Base-by-base conservation (phyloP, 495 filamentous ascomycete species). In the Penicillium tannophilum region DNA sequence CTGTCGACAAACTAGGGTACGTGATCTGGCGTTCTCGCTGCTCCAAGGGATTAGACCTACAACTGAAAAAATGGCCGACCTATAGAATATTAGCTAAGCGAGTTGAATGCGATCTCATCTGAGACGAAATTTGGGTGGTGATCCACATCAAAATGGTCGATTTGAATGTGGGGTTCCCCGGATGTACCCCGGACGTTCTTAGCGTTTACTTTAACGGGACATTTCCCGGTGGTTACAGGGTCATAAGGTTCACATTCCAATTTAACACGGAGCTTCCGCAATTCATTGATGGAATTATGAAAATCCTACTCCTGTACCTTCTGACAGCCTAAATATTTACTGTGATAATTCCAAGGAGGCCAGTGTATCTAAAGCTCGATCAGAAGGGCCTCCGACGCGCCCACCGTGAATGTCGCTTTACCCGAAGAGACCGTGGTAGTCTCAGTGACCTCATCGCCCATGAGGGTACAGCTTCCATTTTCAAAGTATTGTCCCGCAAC, bases 401-500 rank as follows among this genome's bases (percentile, higher is more conserved):
- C 71, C n/a, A 87, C 51, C 0, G 73, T 67, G 58, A 82, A 81
- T 0, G 74, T 79, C 4, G 72, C 78, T 39, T 71, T 64, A 0
- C 80, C 82, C n/a, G 63, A 72, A n/a, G 57, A 63, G 2, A 80
- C 75, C 19, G 54, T 52, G 4, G 62, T 52, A 1, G 65, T 73
- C 62, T 85, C 83, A 16, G 69, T 64, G 11, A 57, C 71, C 68
- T 79, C 77, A 6, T 63, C 66, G 4, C 81, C 82, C 17, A 64
- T 63, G 24, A 81, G 63, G 4, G 48, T 67, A 55, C 84, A 87
- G n/a, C 76, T 80, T 11, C 70, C 82, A 65, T 86, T 71, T 11
- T 61, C 77, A 64, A 84, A 86, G 0, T 61, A 72, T 72, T 84
- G 82, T 1, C 84, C 83, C 0, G 78, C 82, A 68, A 82, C 77